These are phyloP conservation scores for Monilinia laxa DNA, from an alignment of 2,329 filamentous ascomycete species.

Conservation along the genomic window DNA sequence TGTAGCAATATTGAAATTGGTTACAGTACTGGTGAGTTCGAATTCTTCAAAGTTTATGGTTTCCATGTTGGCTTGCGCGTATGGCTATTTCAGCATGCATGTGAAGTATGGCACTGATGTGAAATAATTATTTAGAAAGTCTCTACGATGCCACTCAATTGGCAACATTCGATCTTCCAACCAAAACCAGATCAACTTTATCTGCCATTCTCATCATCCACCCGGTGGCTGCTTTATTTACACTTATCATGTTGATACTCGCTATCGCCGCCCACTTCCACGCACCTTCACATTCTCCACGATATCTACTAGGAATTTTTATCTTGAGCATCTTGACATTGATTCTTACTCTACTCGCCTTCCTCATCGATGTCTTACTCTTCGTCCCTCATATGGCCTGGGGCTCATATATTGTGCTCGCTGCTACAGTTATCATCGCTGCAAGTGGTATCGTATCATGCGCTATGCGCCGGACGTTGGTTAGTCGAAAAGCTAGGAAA, in stretches of 20 bases:
- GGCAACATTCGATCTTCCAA: conserved; percentile 55
- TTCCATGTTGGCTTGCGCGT: conserved; percentile 7
- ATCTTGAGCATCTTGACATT: conserved; percentile 86
- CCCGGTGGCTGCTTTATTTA: conserved; percentile 83
- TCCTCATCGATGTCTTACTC: conserved; percentile 88
- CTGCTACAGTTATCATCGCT: conserved; percentile 80
- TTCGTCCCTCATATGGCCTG: conserved; percentile 93
- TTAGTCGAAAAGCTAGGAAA: conserved; percentile 90
- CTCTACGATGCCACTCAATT: conserved; percentile 34
- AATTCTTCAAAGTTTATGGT: neutral
- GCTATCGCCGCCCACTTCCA: conserved; percentile 83
- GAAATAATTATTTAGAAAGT: conserved; percentile 28
- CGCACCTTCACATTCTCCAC: conserved; percentile 81
- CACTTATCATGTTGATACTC: conserved; percentile 79
- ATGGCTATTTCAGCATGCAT: neutral
- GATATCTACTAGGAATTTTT: conserved; percentile 80
- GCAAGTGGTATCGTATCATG: conserved; percentile 83
- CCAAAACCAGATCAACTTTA: conserved; percentile 59
- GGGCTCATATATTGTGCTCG: conserved; percentile 92
- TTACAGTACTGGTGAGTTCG: conserved; percentile 70
- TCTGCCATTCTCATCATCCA: conserved; percentile 90
- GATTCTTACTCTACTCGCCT: conserved; percentile 78
- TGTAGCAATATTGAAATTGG: conserved; percentile 79
- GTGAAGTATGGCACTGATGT: conserved; percentile 8
- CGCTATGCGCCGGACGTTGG: conserved; percentile 88